Evolutionary conservation across 805 yeast genomes (phyloP).

Genomic region (Priceomyces melissophilus): DNA sequence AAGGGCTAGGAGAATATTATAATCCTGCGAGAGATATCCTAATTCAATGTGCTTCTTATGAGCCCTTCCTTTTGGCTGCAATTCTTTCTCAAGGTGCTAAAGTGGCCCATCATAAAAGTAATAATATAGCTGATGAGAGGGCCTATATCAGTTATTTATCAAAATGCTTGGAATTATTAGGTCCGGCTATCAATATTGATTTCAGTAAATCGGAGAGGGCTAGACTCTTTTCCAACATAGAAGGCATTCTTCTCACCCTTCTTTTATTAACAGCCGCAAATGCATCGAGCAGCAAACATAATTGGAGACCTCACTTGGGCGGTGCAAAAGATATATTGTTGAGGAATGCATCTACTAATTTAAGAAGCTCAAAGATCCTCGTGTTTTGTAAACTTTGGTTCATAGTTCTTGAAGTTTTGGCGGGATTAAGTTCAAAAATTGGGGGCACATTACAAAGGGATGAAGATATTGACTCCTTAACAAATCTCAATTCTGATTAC

Average conservation of each 20-base stretch:
- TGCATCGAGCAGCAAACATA: slow-evolving; percentile 49
- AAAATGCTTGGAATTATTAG: slow-evolving; percentile 57
- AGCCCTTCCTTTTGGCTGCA: slow-evolving; percentile 62
- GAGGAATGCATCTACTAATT: slow-evolving; percentile 28
- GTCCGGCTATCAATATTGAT: slow-evolving; percentile 33
- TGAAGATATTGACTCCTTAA: slow-evolving; percentile 41
- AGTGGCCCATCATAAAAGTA: slow-evolving; percentile 41
- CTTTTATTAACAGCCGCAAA: slow-evolving; percentile 60
- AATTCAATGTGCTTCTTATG: slow-evolving; percentile 54
- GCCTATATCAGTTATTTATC: slow-evolving; percentile 63
- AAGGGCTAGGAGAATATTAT: slow-evolving; percentile 18
- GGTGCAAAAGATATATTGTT: slow-evolving; percentile 64
- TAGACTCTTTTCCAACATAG: slow-evolving; percentile 47
- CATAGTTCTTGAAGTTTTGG: slow-evolving; percentile 51
- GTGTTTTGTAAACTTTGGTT: slow-evolving; percentile 60
- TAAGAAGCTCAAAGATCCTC: slow-evolving; percentile 35
- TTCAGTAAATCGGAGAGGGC: slow-evolving; percentile 22
- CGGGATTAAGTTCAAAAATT: slow-evolving; percentile 49
- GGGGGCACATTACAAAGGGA: slow-evolving; percentile 55
- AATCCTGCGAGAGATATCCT: slow-evolving; percentile 64
- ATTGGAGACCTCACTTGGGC: slow-evolving; percentile 62
- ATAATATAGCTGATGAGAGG: slow-evolving; percentile 54
- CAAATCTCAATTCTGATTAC: slow-evolving; percentile 22
- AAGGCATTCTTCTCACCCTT: slow-evolving; percentile 63
- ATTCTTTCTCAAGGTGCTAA: slow-evolving; percentile 71